Base-by-base conservation (phyloP, 148 eudicot species). In the Camellia japonica region DNA sequence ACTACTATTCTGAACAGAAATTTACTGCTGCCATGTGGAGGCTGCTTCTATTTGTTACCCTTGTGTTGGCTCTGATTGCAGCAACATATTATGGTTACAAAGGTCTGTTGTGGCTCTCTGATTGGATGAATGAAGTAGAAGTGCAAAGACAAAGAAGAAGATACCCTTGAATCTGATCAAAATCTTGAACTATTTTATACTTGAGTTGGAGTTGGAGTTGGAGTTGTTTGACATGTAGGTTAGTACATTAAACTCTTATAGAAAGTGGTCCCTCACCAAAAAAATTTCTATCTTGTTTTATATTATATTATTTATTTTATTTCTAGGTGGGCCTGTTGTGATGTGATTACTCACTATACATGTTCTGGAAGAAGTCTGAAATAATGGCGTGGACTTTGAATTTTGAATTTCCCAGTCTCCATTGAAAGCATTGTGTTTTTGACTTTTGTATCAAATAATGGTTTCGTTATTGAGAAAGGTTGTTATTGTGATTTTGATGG, bases 71-170 rank as follows among this genome's bases (percentile, higher is more conserved):
- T 56, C 42, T 93, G 59, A 71, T 79, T 67, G 90, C 88, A 63
- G 73, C 74, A 52, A 85, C 78, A 47, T 95, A 87, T 71, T 89
- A 68, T 38, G 93, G 98, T 11, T 95, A 95, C 81, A 90, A 85
- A 63, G 97, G 96, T 63, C 92, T 95, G 56, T 68, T 93, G 78
- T 71, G 86, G 85, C 87, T 95, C 46, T 81, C 85, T 52, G 97
- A 95, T 78, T 90, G 96, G 96, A 95, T 95, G 98, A 95, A 95
- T 63, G 88, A 91, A 82, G 79, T 85, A 41, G 98, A 95, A 83
- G 78, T 74, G 78, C 94, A 85, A 43, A 87, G 88, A 79, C 86
- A 83, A 77, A 86, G 85, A 80, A 85, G 75, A 78, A 84, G 89
- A 83, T 81, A 83, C 73, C 75, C 82, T 51, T 66, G 90, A 79